phyloP scores from a whole-genome alignment of 768 basidiomycete genomes.

The Termitomyces sp. region DNA sequence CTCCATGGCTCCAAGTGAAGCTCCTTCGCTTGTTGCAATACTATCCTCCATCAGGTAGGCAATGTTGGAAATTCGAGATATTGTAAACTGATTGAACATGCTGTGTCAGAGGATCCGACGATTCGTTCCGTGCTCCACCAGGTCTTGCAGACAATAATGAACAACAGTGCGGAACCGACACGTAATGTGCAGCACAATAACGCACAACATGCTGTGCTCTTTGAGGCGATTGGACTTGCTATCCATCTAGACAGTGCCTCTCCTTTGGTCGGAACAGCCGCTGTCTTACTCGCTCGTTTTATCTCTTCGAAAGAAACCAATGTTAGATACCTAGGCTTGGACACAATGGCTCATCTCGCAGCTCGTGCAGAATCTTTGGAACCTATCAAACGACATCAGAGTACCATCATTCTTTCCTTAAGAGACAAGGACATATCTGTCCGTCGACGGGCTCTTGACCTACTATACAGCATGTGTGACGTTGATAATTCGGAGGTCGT shows the following conservation, averaged over 20 bases:
- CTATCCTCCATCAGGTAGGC: slow-evolving; percentile 88
- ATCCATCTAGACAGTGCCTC: slow-evolving; percentile 95
- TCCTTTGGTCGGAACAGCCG: slow-evolving; percentile 81
- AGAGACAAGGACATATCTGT: slow-evolving; percentile 98
- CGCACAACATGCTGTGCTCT: slow-evolving; percentile 96
- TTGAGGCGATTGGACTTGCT: slow-evolving; percentile 94
- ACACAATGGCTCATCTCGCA: slow-evolving; percentile 98
- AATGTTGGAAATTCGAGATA: background rate
- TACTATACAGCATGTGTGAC: slow-evolving; percentile 99
- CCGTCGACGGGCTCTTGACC: slow-evolving; percentile 86
- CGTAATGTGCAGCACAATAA: slow-evolving; percentile 98
- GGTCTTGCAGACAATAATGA: slow-evolving; percentile 87
- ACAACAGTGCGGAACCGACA: slow-evolving; percentile 84
- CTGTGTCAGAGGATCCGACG: slow-evolving; percentile 69
- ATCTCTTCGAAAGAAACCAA: slow-evolving; percentile 99
- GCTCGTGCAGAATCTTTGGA: slow-evolving; percentile 88
- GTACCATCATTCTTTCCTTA: slow-evolving; percentile 89
- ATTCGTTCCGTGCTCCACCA: slow-evolving; percentile 72
- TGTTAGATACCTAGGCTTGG: slow-evolving; percentile 93
- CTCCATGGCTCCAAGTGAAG: slow-evolving; percentile 97
- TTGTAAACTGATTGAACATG: background rate
- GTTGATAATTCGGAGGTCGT: slow-evolving; percentile 94
- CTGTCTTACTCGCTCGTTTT: slow-evolving; percentile 88
- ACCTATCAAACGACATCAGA: slow-evolving; percentile 92
- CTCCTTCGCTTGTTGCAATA: slow-evolving; percentile 90